These are phyloP conservation scores for Ogataea corticis DNA, from an alignment of 805 yeast genomes.

Conservation along the genomic window DNA sequence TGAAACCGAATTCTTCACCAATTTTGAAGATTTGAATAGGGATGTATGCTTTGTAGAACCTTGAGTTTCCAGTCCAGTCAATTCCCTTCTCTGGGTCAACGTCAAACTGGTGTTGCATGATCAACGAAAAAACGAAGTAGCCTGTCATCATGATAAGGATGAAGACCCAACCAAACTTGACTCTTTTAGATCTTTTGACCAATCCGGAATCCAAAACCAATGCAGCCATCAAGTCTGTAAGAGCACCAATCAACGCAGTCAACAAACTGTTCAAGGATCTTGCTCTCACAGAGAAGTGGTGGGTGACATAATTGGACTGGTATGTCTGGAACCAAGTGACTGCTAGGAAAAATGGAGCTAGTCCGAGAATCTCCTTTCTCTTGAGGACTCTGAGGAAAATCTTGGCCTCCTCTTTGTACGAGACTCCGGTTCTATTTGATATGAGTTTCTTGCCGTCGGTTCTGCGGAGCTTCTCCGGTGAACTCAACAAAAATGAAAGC, in stretches of 20 bases:
- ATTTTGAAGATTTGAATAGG: constrained; percentile 28
- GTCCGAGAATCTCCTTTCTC: constrained; percentile 21
- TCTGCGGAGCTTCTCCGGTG: constrained; percentile 32
- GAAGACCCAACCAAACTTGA: constrained; percentile 20
- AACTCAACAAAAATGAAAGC: constrained; percentile 20
- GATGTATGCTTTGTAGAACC: constrained; percentile 20
- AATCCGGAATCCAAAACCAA: constrained; percentile 18
- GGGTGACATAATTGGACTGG: constrained; percentile 25
- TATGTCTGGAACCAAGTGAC: constrained; percentile 27
- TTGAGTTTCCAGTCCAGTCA: constrained; percentile 24
- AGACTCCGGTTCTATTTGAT: constrained; percentile 10
- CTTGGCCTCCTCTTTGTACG: constrained; percentile 9
- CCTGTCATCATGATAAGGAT: constrained; percentile 12
- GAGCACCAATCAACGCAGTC: constrained; percentile 23
- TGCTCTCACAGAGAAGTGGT: constrained; percentile 28
- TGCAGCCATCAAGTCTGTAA: constrained; percentile 22
- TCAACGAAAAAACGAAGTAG: constrained; percentile 24
- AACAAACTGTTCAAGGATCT: constrained; percentile 28
- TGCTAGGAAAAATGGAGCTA: constrained; percentile 25
- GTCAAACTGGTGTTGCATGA: constrained; percentile 13
- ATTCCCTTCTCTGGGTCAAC: constrained; percentile 11
- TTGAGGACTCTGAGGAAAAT: constrained; percentile 10
- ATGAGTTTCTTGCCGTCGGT: constrained; percentile 26
- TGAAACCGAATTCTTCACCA: constrained; percentile 24
- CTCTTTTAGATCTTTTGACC: constrained; percentile 15